phyloP scores from a whole-genome alignment of 1,284 basidiomycete species.

The Fomes fomentarius region DNA sequence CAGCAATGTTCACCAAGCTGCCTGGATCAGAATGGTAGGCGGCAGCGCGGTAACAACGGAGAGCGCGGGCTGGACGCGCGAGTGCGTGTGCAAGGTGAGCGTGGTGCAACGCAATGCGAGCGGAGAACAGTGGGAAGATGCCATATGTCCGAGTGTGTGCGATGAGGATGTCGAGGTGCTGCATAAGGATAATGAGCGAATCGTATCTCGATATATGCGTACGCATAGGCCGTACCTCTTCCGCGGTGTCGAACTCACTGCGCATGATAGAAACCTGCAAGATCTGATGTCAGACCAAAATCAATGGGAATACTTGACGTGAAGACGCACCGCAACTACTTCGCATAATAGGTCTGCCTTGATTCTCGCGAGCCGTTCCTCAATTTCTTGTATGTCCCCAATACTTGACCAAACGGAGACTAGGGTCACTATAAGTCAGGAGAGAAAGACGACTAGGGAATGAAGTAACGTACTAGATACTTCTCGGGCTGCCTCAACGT shows the following conservation, averaged over 20 bases:
- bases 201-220: no score
- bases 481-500: conserved; percentile 48
- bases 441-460: no score
- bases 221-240: conserved; percentile 45
- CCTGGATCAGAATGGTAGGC: conserved; percentile 47
- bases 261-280: conserved; percentile 62
- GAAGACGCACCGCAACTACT: conserved; percentile 53
- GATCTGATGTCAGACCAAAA: background rate
- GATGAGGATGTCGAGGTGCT: conserved; percentile 59
- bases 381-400: conserved; percentile 52
- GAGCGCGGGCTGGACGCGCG: conserved; percentile 49
- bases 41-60: conserved; percentile 64
- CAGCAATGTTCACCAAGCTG: conserved; percentile 58
- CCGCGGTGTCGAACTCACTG: conserved; percentile 66
- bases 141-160: conserved; percentile 60
- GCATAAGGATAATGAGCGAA: no score
- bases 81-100: conserved; percentile 73
- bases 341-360: conserved; percentile 74
- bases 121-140: conserved; percentile 58
- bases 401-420: conserved; percentile 54
- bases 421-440: conserved; percentile 8
- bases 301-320: background rate
- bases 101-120: conserved; percentile 67
- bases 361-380: conserved; percentile 56
- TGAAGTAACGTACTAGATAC: conserved; percentile 30